Evolutionary conservation across 2,329 filamentous ascomycete species (phyloP).

Genomic region (Pseudocercospora ulei): DNA sequence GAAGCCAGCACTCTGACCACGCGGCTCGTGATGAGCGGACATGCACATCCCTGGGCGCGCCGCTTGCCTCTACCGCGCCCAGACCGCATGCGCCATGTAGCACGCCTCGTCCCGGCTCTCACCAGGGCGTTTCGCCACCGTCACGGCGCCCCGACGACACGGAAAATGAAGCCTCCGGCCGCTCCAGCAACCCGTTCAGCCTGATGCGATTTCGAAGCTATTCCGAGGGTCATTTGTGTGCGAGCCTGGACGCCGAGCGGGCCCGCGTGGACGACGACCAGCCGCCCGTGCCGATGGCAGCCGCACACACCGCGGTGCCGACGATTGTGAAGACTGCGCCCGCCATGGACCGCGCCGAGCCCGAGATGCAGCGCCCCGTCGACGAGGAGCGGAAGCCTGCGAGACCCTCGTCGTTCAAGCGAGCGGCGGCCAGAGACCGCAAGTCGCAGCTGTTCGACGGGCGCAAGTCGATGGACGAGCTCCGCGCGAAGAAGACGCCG

Average conservation of each 20-base stretch:
- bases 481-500: slow-evolving; percentile 23
- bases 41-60: slow-evolving; percentile 7
- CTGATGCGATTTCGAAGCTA: slow-evolving; percentile 76
- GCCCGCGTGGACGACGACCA: slow-evolving; percentile 43
- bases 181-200: slow-evolving; percentile 47
- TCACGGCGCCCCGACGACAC: slow-evolving; percentile 20
- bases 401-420: slow-evolving; percentile 26
- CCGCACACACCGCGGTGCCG: slow-evolving; percentile 39
- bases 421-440: slow-evolving; percentile 22
- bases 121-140: not conserved
- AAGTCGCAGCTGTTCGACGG: slow-evolving; percentile 9
- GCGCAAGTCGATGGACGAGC: slow-evolving; percentile 16
- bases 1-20: slow-evolving; percentile 1
- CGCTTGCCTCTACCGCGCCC: too few relatives aligned
- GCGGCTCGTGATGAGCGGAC: not conserved
- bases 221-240: slow-evolving; percentile 80
- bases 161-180: slow-evolving; percentile 15
- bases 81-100: not conserved
- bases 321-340: slow-evolving; percentile 82
- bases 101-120: not conserved
- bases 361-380: slow-evolving; percentile 10
- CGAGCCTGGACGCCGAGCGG: slow-evolving; percentile 55
- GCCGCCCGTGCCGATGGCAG: slow-evolving; percentile 38
- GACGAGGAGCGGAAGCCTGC: slow-evolving; percentile 14
- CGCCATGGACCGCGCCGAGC: slow-evolving; percentile 8